A percentile compares a stretch with the other conserved stretches of the same genome.
These are phyloP conservation scores for Plenodomus lindquistii DNA, from an alignment of 2,329 filamentous ascomycete species.

Conservation along the genomic window DNA sequence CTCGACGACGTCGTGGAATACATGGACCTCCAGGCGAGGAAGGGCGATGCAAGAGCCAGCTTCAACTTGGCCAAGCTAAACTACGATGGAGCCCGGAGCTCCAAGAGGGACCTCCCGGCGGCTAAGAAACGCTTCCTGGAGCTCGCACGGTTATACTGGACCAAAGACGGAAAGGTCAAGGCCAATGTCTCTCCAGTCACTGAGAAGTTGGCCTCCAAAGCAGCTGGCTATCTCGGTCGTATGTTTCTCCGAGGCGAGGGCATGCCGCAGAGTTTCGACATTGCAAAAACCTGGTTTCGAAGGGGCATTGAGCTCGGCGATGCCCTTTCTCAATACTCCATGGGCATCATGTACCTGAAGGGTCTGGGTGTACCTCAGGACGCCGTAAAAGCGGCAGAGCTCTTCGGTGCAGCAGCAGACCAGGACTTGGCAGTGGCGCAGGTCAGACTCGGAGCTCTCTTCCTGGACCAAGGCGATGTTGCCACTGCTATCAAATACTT, in stretches of 20 bases:
- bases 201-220: slow-evolving; percentile 79
- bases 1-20: slow-evolving; percentile 96
- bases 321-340: slow-evolving; percentile 79
- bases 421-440: slow-evolving; percentile 80
- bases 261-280: slow-evolving; percentile 74
- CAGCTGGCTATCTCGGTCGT: slow-evolving; percentile 82
- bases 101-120: slow-evolving; percentile 72
- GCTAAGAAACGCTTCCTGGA: slow-evolving; percentile 81
- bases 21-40: slow-evolving; percentile 84
- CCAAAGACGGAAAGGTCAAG: slow-evolving; percentile 71
- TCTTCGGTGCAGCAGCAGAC: slow-evolving; percentile 78
- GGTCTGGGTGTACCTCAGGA: slow-evolving; percentile 75
- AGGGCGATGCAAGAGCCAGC: slow-evolving; percentile 85
- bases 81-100: slow-evolving; percentile 79
- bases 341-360: slow-evolving; percentile 81
- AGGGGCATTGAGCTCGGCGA: slow-evolving; percentile 77
- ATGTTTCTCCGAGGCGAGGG: slow-evolving; percentile 92
- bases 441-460: slow-evolving; percentile 79
- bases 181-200: slow-evolving; percentile 71
- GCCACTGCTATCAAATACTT: slow-evolving; percentile 81
- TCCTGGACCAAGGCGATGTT: slow-evolving; percentile 88
- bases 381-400: slow-evolving; percentile 70
- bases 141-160: slow-evolving; percentile 82
- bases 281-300: slow-evolving; percentile 81
- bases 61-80: slow-evolving; percentile 84